Conservation (phyloP, 345 rosid species). For the Gynandropsis gynandra region DNA sequence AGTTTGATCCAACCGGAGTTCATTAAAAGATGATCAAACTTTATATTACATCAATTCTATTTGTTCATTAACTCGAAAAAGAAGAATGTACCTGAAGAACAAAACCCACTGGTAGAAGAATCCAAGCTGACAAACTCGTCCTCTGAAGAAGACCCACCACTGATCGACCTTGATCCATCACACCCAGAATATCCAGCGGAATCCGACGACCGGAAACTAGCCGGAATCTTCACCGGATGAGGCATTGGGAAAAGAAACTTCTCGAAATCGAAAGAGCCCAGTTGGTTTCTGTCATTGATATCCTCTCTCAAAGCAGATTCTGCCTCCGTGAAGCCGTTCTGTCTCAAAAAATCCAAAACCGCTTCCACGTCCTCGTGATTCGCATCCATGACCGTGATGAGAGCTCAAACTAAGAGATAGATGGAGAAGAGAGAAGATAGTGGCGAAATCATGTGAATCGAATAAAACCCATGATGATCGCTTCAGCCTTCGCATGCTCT, state of each 20-base stretch:
- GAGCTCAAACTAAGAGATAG: background rate
- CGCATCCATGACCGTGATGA: conserved; percentile 36
- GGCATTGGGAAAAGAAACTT: conserved; percentile 78
- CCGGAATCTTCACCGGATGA: conserved; percentile 70
- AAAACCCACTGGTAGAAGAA: conserved; percentile 58
- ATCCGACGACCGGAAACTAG: conserved; percentile 21
- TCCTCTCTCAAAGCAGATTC: conserved; percentile 72
- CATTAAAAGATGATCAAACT: no score
- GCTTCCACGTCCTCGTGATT: conserved; percentile 33
- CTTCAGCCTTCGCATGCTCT: conserved; percentile 39
- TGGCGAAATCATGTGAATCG: conserved; percentile 29
- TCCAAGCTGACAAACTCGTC: conserved; percentile 88
- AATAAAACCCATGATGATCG: conserved; percentile 23
- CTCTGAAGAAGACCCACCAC: conserved; percentile 31
- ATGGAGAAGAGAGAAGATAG: conserved; percentile 5
- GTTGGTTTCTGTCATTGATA: conserved; percentile 45
- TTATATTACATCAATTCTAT: no score
- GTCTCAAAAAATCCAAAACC: conserved; percentile 55
- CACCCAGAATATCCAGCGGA: conserved; percentile 14
- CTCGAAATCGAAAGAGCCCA: conserved; percentile 74
- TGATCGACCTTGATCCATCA: conserved; percentile 1
- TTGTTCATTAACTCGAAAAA: no score
- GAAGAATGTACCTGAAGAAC: conserved; percentile 18
- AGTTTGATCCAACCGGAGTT: no score
- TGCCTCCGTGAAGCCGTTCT: conserved; percentile 56